A percentile compares a stretch with the other conserved stretches of the same genome.
These are phyloP conservation scores for Saccharomycopsis vini DNA, from an alignment of 805 yeast species.

Conservation along the genomic window DNA sequence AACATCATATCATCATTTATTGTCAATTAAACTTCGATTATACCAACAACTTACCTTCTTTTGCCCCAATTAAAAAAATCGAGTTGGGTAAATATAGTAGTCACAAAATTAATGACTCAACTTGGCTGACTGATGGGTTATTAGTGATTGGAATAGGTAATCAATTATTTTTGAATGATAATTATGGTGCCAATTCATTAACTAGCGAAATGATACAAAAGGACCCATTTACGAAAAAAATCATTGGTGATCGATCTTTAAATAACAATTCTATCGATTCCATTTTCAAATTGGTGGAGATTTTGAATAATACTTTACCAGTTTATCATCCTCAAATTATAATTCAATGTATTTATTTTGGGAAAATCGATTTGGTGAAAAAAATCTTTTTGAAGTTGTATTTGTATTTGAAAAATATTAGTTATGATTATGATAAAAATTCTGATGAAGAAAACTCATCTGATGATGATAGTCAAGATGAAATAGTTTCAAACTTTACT, in stretches of 20 bases:
- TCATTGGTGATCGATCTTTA: conserved; percentile 44
- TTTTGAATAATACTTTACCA: conserved; percentile 84
- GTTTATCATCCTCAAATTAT: conserved; percentile 84
- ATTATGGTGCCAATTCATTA: conserved; percentile 33
- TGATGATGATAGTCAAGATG: conserved; percentile 4
- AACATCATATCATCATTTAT: conserved; percentile 51
- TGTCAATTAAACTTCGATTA: conserved; percentile 85
- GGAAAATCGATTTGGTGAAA: conserved; percentile 46
- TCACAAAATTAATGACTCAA: conserved; percentile 79
- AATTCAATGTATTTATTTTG: conserved; percentile 63
- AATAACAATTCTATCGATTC: conserved; percentile 20
- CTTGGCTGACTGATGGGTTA: conserved; percentile 75
- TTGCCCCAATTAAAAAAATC: conserved; percentile 63
- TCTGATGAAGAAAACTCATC: conserved; percentile 20
- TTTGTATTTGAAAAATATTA: conserved; percentile 44
- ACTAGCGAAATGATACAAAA: conserved; percentile 31
- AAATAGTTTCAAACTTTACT: neutral
- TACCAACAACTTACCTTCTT: conserved; percentile 70
- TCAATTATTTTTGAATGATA: conserved; percentile 77
- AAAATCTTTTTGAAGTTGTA: conserved; percentile 48
- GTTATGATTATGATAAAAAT: conserved; percentile 27
- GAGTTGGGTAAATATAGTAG: conserved; percentile 65
- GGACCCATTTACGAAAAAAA: conserved; percentile 40
- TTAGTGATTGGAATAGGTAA: conserved; percentile 84
- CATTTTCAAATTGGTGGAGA: conserved; percentile 61